Evolutionary conservation across 306 rosid genomes (phyloP), one percentile per base, ranked within the genome.

Genomic region (Citrullus amarus): DNA sequence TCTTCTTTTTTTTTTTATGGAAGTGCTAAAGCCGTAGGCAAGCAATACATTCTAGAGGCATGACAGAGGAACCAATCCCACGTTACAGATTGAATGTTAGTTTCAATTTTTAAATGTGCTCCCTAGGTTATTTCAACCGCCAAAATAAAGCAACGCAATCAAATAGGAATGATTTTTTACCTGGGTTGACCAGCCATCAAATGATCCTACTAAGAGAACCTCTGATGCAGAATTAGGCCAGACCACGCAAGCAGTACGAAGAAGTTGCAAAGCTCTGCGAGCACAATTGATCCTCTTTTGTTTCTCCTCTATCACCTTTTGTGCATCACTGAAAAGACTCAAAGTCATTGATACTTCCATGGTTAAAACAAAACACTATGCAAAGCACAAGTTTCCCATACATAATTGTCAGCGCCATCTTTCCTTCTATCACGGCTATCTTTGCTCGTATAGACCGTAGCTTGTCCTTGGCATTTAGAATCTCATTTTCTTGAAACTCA

Each of bases 161-260:
- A 56, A 85, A 58, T 59, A 61, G 76, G 80, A 75, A 79, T 58
- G 57, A 80, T 8, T 32, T 43, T 54, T n/a, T 16, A 96, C 97
- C 99, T 91, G 86, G 68, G 88, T 79, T 43, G 93, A 82, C 98
- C 99, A 92, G 79, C 99, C 99, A 86, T 96, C 98, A 79, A 88
- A 96, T 36, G 99, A 96, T 77, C 98, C 99, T 6, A 78, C 81
- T 59, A 96, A 80, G 77, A 91, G 86, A 83, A 96, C 99, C 86
- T 90, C 92, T 5, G 97, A 86, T 82, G 96, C 99, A 63, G 84
- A 62, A 85, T 78, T 93, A 22, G 93, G 89, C 97, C 97, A 96
- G 51, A 90, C 88, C 79, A 96, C 82, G 84, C 86, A 84, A 78
- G 90, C 76, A 57, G 82, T 56, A 51, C 85, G 91, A 79, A 96